Evolutionary conservation across 441 rosid genomes (phyloP).

Genomic region (Adansonia gregorii): DNA sequence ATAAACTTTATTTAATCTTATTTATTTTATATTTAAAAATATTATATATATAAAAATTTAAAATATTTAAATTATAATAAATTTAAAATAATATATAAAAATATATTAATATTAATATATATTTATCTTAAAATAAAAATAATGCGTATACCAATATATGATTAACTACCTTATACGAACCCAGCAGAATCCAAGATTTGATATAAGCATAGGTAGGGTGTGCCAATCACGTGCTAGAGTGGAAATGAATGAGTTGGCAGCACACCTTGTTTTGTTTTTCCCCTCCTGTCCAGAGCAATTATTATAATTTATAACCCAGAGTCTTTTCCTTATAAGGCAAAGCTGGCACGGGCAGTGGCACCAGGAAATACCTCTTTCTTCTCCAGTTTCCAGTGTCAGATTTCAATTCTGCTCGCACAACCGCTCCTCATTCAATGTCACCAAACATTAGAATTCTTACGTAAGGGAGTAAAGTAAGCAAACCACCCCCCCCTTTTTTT

Average conservation of each 20-base stretch:
- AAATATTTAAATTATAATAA: no score
- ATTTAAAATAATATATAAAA: no score
- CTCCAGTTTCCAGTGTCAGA: not conserved
- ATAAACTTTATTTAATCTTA: no score
- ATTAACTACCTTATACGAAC: no score
- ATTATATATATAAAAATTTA: no score
- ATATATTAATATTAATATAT: no score
- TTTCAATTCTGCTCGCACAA: not conserved
- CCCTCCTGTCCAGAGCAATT: not conserved
- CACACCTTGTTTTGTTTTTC: not conserved
- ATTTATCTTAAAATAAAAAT: no score
- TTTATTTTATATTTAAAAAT: no score
- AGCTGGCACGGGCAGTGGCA: slow-evolving; percentile 10
- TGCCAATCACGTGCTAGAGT: slow-evolving; percentile 18
- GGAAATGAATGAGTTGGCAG: slow-evolving; percentile 23
- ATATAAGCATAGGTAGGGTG: not conserved
- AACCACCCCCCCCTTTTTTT: not conserved
- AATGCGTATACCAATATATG: no score
- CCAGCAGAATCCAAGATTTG: not conserved
- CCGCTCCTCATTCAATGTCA: slow-evolving; percentile 2
- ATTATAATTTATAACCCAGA: not conserved
- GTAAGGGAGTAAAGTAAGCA: slow-evolving; percentile 5
- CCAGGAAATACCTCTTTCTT: slow-evolving; percentile 9
- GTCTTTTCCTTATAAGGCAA: slow-evolving; percentile 5
- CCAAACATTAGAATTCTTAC: slow-evolving; percentile 13